phyloP scores from a whole-genome alignment of 2,329 filamentous ascomycete genomes.

The Magnaporthiopsis incrustans region DNA sequence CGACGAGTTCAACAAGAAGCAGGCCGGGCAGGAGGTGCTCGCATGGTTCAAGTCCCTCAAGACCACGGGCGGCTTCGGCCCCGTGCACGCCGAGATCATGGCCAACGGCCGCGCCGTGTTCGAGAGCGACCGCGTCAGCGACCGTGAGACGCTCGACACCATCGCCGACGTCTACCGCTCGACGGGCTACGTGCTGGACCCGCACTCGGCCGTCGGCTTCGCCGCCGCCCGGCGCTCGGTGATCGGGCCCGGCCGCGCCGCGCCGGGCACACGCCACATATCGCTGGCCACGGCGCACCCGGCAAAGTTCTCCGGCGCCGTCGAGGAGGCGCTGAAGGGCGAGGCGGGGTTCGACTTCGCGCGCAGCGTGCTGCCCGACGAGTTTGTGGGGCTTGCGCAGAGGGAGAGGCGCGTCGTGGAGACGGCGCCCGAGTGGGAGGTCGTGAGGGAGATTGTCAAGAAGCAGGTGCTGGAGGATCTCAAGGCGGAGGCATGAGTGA shows the following conservation, averaged over 20 bases:
- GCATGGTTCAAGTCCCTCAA: slow-evolving; percentile 77
- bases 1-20: slow-evolving; percentile 57
- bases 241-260: slow-evolving; percentile 36
- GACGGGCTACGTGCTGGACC: slow-evolving; percentile 73
- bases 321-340: slow-evolving; percentile 67
- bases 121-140: slow-evolving; percentile 66
- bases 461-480: slow-evolving; percentile 63
- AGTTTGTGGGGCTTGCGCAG: slow-evolving; percentile 73
- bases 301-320: slow-evolving; percentile 84
- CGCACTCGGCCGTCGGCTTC: slow-evolving; percentile 84
- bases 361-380: slow-evolving; percentile 64
- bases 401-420: slow-evolving; percentile 66
- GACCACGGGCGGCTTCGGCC: slow-evolving; percentile 68
- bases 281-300: slow-evolving; percentile 90
- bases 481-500: slow-evolving; percentile 1
- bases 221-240: slow-evolving; percentile 67
- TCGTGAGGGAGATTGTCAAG: slow-evolving; percentile 67
- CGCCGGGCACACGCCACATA: slow-evolving; percentile 57
- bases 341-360: slow-evolving; percentile 69
- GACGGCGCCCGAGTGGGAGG: slow-evolving; percentile 65
- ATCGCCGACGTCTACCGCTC: slow-evolving; percentile 46
- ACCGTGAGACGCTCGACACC: slow-evolving; percentile 59
- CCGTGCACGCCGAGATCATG: slow-evolving; percentile 67
- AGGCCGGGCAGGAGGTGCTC: slow-evolving; percentile 68
- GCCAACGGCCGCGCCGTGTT: slow-evolving; percentile 66